Base-by-base conservation (phyloP, 306 rosid species). In the Fragaria vesca region DNA sequence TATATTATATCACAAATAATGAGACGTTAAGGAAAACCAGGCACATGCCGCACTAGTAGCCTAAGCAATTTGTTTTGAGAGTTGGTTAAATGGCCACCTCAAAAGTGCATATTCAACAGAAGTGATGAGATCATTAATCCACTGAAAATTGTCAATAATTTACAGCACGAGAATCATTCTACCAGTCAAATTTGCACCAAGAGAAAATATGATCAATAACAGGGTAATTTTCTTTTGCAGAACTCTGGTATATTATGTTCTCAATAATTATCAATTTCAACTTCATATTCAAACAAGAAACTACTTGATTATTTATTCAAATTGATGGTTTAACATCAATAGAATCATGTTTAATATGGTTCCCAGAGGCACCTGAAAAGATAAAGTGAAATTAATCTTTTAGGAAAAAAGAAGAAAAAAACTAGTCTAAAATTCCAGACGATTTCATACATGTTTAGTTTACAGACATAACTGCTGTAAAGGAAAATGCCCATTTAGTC, bases 341-440 rank as follows among this genome's bases (percentile, higher is more conserved):
- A 54, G 12, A 66, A 58, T 21, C 50, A 36, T 68, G 30, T 68
- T 68, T 68, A 68, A 43, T n/a, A 45, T 68, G 51, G 52, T n/a
- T 42, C 72, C 32, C 13, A 68, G 52, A 68, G 20, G 51, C 52
- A 42, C 18, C 54, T 42, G 72, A 69, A 43, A 69, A 43, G 30
- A 55, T 9, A 17, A 40, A 42, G 17, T 4, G 36, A 24, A 38
- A 71, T 32, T 3, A 5, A 17, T 32, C 42, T 11, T 42, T 7
- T 28, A 48, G 26, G n/a, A 30, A 18, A 15, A 3, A 6, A 12
- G n/a, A 30, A 18, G 7, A 3, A 6, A 12, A 50, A 16, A 40
- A 40, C 1, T 5, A 10, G n/a, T 21, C 10, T 7, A 10, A 52
- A 70, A 17, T 7, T 17, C 10, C 47, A 32, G 8, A 18, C 1